Base-by-base conservation (phyloP, 108 stramenopile species). In the Nitzschia sp. region DNA sequence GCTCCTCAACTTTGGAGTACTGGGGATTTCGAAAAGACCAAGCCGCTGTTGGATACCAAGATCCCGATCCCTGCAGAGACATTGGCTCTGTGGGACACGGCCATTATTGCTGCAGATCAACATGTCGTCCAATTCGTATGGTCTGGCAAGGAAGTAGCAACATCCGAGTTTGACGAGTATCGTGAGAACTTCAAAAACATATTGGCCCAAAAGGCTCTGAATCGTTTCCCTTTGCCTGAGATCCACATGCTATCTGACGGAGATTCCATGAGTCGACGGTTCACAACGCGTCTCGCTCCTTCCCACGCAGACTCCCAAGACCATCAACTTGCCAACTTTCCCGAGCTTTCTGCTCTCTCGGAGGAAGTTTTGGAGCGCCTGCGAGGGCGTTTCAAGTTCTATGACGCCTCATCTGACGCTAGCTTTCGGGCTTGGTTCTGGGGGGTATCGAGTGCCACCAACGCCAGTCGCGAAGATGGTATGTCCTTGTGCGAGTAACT, bases 381-480 rank as follows among this genome's bases (percentile, higher is more conserved):
- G 25, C 71, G 80, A 42, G 60, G 56, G 8, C 80, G 80, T 24
- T 80, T 86, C 61, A 67, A 58, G 57, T 86, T 86, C 59, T 81
- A 86, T 57, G 81, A 86, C 26, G 55, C 75, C 6, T 42, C 53
- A 2, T 48, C 80, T 5, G 85, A 86, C 64, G 71, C 79, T 37
- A 82, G 81, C 34, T 86, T 86, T 41, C 81, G 79, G 40, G 64
- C 41, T 41, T 86, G 85, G 85, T 86, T 86, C 62, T 86, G 85
- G 85, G 64, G 60, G 41, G 79, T 82, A 12, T 79, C 81, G 7
- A 80, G 85, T 56, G 85, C 85, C 10, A 71, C 78, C 34, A 80
- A 77, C 55, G 70, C 63, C 12, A 77, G 76, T 62, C 48, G 73
- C 53, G 53, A 71, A 12, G 82, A 72, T 20, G 82, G 82, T 12